A percentile compares a stretch with the other conserved stretches of the same genome.
These are phyloP conservation scores for Hypoxylon sp. DNA, from an alignment of 2,329 filamentous ascomycete species.

Conservation along the genomic window DNA sequence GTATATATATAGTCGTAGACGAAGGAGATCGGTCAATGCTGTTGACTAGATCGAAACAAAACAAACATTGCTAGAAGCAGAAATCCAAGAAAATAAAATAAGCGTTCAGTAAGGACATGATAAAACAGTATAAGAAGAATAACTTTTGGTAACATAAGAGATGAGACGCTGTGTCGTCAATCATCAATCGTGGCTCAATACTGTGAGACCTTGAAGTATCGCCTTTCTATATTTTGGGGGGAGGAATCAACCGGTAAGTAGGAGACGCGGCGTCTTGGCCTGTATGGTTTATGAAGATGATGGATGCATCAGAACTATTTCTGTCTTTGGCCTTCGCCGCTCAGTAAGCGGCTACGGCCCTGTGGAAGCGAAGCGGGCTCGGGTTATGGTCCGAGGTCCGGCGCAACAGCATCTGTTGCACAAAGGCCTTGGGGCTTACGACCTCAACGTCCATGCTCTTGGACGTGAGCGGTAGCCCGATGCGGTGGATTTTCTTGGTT, in stretches of 20 bases:
- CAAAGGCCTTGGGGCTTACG: conserved; percentile 45
- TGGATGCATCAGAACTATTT: conserved; percentile 16
- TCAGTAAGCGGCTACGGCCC: conserved; percentile 49
- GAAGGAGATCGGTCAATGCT: background rate
- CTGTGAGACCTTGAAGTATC: conserved; percentile 8
- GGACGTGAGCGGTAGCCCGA: conserved; percentile 49
- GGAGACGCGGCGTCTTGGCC: conserved; percentile 11
- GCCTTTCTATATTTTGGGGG: conserved; percentile 12
- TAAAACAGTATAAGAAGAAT: conserved; percentile 30
- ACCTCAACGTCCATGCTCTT: conserved; percentile 44
- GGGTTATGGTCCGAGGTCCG: conserved; percentile 50
- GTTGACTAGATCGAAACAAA: conserved; percentile 7
- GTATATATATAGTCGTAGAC: conserved; percentile 13
- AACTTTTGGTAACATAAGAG: conserved; percentile 6
- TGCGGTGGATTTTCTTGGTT: conserved; percentile 53
- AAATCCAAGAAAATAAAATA: conserved; percentile 7
- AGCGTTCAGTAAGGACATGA: background rate
- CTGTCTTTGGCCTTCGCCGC: conserved; percentile 19
- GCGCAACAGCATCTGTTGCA: conserved; percentile 53
- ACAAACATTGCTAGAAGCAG: no score
- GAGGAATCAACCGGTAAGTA: conserved; percentile 12
- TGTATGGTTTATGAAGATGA: conserved; percentile 13
- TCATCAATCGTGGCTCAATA: conserved; percentile 32
- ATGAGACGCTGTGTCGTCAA: conserved; percentile 17
- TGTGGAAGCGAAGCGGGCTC: conserved; percentile 50